Base-by-base conservation (phyloP, 768 basidiomycete genomes). In the Russula emetica region DNA sequence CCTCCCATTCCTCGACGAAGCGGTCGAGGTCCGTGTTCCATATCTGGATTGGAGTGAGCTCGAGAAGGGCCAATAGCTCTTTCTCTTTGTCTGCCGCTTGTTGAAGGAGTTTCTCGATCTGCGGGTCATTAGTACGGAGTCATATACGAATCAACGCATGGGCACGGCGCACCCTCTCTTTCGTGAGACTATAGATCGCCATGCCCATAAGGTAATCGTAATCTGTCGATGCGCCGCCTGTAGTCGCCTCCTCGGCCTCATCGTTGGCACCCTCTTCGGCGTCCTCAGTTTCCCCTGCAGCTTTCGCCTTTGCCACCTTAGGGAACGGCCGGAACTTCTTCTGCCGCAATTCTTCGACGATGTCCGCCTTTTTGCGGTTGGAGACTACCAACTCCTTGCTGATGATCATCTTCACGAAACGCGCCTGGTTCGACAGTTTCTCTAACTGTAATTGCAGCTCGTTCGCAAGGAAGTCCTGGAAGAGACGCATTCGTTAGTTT, bases 361-460 rank as follows among this genome's bases (percentile, higher is more conserved):
- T 88, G 58, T 89, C 92, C 1, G 77, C 83, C 74, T 93, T 95
- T 77, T 92, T 94, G 72, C 96, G 88, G 69, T 90, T 93, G 14
- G 88, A 85, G 28, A 99, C 86, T 32, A 82, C 75, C 22, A 98
- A 82, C 71, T 93, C 78, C 72, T 85, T 90, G 69, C 87, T 84
- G 61, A 98, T 82, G 69, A 98, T 96, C 94, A 98, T 95, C 74
- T 93, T 84, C 55, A 99, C 86, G 75, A 99, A 99, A 24, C 95
- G 88, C 14, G 94, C 96, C 73, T 99, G 97, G 73, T 98, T 98
- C 60, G 85, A 86, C 20, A 98, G 78, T 67, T 84, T 90, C 71
- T 98, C 94, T 64, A 91, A 86, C 45, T 85, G 83, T 49, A 76
- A 77, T 70, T 94, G 88, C 34, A 99, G 79, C 70, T 95, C 90